These are phyloP conservation scores for Kalaharituber pfeilii DNA, from an alignment of 2,329 filamentous ascomycete genomes.

Conservation along the genomic window DNA sequence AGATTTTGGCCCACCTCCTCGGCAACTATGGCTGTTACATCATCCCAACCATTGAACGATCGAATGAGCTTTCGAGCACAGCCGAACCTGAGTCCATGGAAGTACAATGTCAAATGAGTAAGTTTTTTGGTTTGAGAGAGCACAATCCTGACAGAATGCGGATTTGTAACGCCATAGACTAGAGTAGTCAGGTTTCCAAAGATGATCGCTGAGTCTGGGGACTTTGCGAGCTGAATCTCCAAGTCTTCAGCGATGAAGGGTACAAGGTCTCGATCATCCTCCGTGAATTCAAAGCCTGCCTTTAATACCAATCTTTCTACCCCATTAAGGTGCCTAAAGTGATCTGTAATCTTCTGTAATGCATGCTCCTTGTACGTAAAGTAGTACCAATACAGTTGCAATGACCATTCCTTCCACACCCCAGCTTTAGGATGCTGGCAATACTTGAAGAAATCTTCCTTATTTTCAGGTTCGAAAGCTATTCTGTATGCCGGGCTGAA, in stretches of 20 bases:
- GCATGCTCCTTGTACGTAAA: neutral
- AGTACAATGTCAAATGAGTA: neutral
- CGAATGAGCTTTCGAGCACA: neutral
- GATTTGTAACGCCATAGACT: neutral
- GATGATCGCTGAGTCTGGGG: neutral
- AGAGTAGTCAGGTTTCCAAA: neutral
- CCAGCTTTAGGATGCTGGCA: neutral
- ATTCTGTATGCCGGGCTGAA: no score
- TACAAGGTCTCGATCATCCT: neutral
- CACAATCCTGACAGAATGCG: neutral
- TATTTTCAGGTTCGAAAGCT: no score
- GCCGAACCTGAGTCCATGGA: neutral
- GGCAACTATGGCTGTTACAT: neutral
- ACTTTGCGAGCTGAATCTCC: neutral
- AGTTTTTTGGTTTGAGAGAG: neutral
- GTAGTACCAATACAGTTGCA: neutral
- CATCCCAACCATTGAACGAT: neutral
- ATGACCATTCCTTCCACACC: neutral
- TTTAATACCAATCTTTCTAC: neutral
- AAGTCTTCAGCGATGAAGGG: neutral
- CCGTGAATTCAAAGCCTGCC: neutral
- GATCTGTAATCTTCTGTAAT: neutral
- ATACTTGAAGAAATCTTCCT: neutral
- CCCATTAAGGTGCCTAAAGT: neutral
- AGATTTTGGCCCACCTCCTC: neutral